phyloP scores from a whole-genome alignment of 2,329 filamentous ascomycete species.

The Davidsoniella virescens region DNA sequence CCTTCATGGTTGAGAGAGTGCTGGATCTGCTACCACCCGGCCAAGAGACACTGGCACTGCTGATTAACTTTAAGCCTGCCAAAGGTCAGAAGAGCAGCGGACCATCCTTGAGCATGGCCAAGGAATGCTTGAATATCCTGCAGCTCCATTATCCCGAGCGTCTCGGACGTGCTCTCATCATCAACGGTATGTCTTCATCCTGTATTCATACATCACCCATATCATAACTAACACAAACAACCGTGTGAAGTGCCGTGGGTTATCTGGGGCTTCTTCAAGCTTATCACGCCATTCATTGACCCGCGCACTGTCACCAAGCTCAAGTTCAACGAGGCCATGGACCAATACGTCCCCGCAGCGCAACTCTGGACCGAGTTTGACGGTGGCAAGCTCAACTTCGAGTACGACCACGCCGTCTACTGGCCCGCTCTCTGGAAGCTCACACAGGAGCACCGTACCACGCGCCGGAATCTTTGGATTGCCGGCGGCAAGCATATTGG shows the following conservation, averaged over 20 bases:
- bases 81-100: conserved; percentile 56
- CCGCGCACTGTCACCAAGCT: conserved; percentile 86
- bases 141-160: conserved; percentile 94
- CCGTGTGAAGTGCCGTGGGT: conserved; percentile 60
- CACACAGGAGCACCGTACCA: conserved; percentile 47
- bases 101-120: conserved; percentile 58
- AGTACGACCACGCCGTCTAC: conserved; percentile 77
- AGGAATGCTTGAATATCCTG: conserved; percentile 75
- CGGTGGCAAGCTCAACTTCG: conserved; percentile 69
- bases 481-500: conserved; percentile 66
- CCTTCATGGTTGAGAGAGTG: conserved; percentile 86
- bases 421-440: conserved; percentile 73
- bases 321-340: conserved; percentile 91
- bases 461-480: conserved; percentile 56
- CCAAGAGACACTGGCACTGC: conserved; percentile 69
- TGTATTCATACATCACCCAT: conserved; percentile 8
- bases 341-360: conserved; percentile 59
- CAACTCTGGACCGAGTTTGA: conserved; percentile 67
- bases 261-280: conserved; percentile 85
- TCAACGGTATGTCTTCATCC: conserved; percentile 49
- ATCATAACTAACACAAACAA: not conserved
- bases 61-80: conserved; percentile 82
- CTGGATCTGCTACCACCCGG: conserved; percentile 76
- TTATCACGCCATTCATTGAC: conserved; percentile 93
- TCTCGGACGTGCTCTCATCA: conserved; percentile 73